Base-by-base conservation (phyloP, 352 stramenopile genomes). In the Pythium chondricola region DNA sequence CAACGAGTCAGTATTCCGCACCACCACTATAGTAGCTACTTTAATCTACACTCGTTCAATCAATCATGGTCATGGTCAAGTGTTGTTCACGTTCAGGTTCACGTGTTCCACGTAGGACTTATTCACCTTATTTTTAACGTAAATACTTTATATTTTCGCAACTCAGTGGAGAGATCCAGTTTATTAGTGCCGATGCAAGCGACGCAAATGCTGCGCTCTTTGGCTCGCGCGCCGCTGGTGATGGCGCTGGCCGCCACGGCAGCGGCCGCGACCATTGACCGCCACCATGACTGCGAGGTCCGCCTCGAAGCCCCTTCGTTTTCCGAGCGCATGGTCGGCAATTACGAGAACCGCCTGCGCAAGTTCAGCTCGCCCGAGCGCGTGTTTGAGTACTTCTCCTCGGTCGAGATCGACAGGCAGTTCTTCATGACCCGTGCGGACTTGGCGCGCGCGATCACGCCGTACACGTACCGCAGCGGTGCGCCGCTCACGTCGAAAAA, bases 301-400 rank as follows among this genome's bases (percentile, higher is more conserved):
- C 58, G 33, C 9, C 35, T 60, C 16, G 74, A 83, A 42, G 32
- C 38, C 10, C 75, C 78, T 31, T 80, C 65, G 17, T 93, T 91
- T 54, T 71, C 67, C 22, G 79, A 95, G 68, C 76, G 78, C 20
- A 89, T 75, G 14, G 69, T 94, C 16, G 83, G 85, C 56, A 90
- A 72, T 40, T 95, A 95, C 61, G 85, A 95, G 69, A 95, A 95
- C 66, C 81, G 85, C 1, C 47, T 95, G 44, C 85, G 85, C 52
- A 80, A 76, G 55, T 90, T 91, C 64, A 88, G 72, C 50, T 71
- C 74, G 9, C 85, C 85, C 20, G 83, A 94, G 68, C 84, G 84
- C 48, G 80, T 95, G 9, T 95, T 95, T 49, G 80, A 92, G 72
- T 95, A 95, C 61, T 95, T 95, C 50, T 89, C 85, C 16, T 88